phyloP scores from a whole-genome alignment of 2,329 filamentous ascomycete genomes.

The Epichloe brachyelytri region DNA sequence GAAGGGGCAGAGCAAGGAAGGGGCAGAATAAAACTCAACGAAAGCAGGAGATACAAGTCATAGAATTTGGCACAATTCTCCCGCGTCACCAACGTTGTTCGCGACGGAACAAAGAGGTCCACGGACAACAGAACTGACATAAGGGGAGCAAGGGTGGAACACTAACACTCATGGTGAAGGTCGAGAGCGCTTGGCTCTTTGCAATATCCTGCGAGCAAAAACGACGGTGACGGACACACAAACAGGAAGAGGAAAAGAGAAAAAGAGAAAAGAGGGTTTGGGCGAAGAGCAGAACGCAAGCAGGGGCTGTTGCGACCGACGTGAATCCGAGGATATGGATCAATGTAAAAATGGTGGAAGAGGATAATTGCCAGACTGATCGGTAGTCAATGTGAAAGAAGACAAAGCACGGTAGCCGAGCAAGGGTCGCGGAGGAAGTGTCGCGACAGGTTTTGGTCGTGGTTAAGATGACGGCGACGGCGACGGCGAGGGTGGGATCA shows the following conservation, averaged over 20 bases:
- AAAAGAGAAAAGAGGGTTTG: too few species aligned
- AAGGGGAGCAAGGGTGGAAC: constrained; percentile 11
- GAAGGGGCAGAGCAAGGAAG: neutral
- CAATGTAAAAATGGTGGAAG: neutral
- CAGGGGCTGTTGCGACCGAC: neutral
- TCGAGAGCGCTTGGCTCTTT: constrained; percentile 5
- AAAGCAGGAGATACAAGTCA: neutral
- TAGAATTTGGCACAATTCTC: neutral
- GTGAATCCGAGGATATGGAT: neutral
- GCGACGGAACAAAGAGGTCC: neutral
- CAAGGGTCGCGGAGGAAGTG: constrained; percentile 1
- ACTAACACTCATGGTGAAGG: constrained; percentile 17
- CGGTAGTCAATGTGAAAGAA: constrained; percentile 1
- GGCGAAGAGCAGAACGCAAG: neutral
- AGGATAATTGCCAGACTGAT: neutral
- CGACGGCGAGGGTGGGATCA: neutral
- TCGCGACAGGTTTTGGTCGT: neutral
- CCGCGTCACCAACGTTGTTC: neutral
- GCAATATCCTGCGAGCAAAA: neutral
- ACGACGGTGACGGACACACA: neutral
- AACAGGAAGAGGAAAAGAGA: neutral
- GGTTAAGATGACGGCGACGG: neutral
- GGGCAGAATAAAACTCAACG: neutral
- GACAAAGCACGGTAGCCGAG: neutral
- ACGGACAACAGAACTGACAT: constrained; percentile 6